Base-by-base conservation (phyloP, 2,329 filamentous ascomycete species). In the Leptographium flavum region DNA sequence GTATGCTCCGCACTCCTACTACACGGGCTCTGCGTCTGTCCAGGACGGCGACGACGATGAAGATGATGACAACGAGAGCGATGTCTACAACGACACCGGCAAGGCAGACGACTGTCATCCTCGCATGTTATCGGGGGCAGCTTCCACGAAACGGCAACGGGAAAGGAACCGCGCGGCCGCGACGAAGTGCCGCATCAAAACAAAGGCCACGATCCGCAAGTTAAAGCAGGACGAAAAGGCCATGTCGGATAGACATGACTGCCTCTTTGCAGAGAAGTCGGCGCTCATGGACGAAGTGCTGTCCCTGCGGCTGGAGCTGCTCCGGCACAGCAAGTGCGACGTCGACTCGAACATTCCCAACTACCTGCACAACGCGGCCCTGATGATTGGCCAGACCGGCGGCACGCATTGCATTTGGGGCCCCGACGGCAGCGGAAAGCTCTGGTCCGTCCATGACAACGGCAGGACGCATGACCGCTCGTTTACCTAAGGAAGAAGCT, bases 111-210 rank as follows among this genome's bases (percentile, higher is more conserved):
- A 41, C 4, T n/a, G n/a, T n/a, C n/a, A n/a, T n/a, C n/a, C n/a
- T n/a, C n/a, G n/a, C n/a, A n/a, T n/a, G n/a, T n/a, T n/a, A n/a
- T n/a, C n/a, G n/a, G n/a, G n/a, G n/a, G n/a, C n/a, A n/a, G n/a
- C n/a, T n/a, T n/a, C n/a, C n/a, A n/a, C n/a, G n/a, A n/a, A n/a
- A n/a, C n/a, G 43, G 3, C 52, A 50, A 22, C 52, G 50, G 6
- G 52, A 49, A 31, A 53, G 56, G 30, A 60, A 59, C 50, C 56
- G 58, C 4, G 45, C 49, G 2, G 59, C 58, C 0, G 59, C 58
- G 1, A 56, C 50, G 25, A 56, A 55, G 37, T 60, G 56, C 52
- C 55, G 59, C 9, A 55, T 53, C 22, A 60, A 60, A 45, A 55
- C 54, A 11, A 57, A 56, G 38, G 52, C 53, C 1, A 54, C 54